phyloP scores from a whole-genome alignment of 371 early-diverging fungal genomes.

The Rhizopus sp. region DNA sequence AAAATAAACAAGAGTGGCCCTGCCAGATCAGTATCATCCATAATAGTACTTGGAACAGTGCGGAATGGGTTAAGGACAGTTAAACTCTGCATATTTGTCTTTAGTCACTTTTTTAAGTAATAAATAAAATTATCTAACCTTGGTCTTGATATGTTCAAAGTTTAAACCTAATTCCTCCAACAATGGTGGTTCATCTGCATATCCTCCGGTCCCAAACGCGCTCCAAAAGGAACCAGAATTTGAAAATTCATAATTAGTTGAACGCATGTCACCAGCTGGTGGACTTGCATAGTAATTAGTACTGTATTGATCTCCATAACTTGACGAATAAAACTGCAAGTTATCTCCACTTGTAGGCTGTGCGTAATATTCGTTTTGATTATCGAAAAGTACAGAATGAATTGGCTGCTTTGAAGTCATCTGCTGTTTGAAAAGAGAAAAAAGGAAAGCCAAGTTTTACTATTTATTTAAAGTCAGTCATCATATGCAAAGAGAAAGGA shows the following conservation, averaged over 20 bases:
- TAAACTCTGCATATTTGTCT: slow-evolving; percentile 53
- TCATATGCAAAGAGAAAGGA: neutral
- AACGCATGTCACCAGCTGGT: slow-evolving; percentile 54
- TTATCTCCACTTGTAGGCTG: slow-evolving; percentile 34
- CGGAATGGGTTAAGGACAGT: slow-evolving; percentile 91
- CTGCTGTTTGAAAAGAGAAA: slow-evolving; percentile 1
- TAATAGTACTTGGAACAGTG: slow-evolving; percentile 85
- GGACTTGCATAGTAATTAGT: slow-evolving; percentile 46
- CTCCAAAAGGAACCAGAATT: slow-evolving; percentile 47
- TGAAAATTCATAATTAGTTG: slow-evolving; percentile 51
- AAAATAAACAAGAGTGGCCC: slow-evolving; percentile 93
- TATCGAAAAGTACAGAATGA: slow-evolving; percentile 59
- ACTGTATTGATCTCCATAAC: slow-evolving; percentile 54
- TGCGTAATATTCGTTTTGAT: slow-evolving; percentile 36
- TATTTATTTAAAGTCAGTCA: neutral
- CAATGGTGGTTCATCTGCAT: slow-evolving; percentile 86
- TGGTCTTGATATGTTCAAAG: slow-evolving; percentile 84
- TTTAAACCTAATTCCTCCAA: slow-evolving; percentile 94
- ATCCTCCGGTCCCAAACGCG: slow-evolving; percentile 86
- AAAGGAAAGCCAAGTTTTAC: slow-evolving; percentile 1
- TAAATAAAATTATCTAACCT: slow-evolving; percentile 35
- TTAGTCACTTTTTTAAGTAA: neutral
- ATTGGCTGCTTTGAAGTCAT: slow-evolving; percentile 49
- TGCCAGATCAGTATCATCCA: slow-evolving; percentile 94
- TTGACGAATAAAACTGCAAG: slow-evolving; percentile 71